Conservation (phyloP, 352 stramenopile species). For the Phytophthora europaea region DNA sequence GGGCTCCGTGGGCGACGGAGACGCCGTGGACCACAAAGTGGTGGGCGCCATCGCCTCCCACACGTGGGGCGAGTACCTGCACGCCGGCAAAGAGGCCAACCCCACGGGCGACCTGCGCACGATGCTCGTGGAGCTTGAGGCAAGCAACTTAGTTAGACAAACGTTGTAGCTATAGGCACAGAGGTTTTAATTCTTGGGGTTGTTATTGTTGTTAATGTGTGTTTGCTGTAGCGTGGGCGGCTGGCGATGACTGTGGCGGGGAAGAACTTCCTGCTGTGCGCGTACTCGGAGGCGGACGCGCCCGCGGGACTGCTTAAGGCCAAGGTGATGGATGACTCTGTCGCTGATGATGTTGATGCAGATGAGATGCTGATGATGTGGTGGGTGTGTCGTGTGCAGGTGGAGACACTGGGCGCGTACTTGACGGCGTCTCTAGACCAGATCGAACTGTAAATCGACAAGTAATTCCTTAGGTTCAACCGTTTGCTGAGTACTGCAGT, state of each 20-base stretch:
- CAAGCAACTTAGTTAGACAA: constrained; percentile 3
- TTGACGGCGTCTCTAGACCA: constrained; percentile 74
- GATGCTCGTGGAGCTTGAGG: constrained; percentile 83
- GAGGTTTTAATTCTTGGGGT: background rate
- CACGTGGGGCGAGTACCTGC: constrained; percentile 86
- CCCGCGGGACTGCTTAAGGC: constrained; percentile 77
- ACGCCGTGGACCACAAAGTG: constrained; percentile 83
- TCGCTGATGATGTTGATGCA: background rate
- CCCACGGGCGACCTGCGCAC: constrained; percentile 61
- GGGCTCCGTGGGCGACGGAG: constrained; percentile 69
- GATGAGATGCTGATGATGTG: constrained; percentile 6
- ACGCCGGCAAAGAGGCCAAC: constrained; percentile 78
- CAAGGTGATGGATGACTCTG: constrained; percentile 53
- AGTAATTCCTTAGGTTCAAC: constrained; percentile 4
- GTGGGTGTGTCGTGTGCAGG: background rate
- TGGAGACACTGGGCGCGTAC: constrained; percentile 70
- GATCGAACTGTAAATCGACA: constrained; percentile 65
- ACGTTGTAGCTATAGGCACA: background rate
- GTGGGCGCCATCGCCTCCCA: constrained; percentile 87
- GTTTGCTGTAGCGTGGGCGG: constrained; percentile 51
- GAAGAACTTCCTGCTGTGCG: constrained; percentile 82
- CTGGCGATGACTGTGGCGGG: constrained; percentile 74
- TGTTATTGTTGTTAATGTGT: constrained; percentile 7
- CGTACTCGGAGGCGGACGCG: constrained; percentile 68
- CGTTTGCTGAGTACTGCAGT: constrained; percentile 12